These are phyloP conservation scores for Ilex aquifolium DNA, from an alignment of 257 asterid genomes.

Conservation along the genomic window DNA sequence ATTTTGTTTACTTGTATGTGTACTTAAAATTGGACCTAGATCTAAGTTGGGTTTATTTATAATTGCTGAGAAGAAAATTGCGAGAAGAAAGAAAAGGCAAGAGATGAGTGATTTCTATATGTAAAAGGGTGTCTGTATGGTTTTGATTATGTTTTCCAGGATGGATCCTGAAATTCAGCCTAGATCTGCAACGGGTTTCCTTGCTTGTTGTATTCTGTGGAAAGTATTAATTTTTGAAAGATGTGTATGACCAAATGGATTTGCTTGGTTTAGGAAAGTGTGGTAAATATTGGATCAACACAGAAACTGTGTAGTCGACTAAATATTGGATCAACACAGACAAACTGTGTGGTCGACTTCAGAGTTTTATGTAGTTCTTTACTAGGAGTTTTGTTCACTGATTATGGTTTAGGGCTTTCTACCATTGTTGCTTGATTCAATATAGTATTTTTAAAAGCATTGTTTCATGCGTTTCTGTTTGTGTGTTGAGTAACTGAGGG, in stretches of 20 bases:
- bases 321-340: not conserved
- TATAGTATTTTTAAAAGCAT: not conserved
- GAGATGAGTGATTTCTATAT: too few relatives aligned
- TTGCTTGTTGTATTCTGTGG: not conserved
- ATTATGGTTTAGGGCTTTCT: not conserved
- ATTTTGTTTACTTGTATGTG: not conserved
- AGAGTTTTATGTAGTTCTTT: too few relatives aligned
- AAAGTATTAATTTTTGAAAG: too few relatives aligned
- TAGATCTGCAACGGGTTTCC: too few relatives aligned
- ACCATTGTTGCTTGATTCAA: not conserved
- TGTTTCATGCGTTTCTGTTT: too few relatives aligned
- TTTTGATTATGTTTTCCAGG: too few relatives aligned
- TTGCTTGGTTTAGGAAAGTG: not conserved
- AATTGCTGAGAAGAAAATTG: not conserved
- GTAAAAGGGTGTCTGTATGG: too few relatives aligned
- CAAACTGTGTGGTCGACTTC: not conserved
- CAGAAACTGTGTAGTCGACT: too few relatives aligned
- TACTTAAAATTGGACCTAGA: conserved; percentile 6
- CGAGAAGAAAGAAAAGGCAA: not conserved
- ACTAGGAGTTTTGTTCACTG: not conserved
- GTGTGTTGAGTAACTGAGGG: too few relatives aligned
- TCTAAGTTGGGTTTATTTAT: conserved; percentile 10
- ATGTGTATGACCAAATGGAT: too few relatives aligned
- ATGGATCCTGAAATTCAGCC: too few relatives aligned
- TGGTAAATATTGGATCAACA: not conserved